Evolutionary conservation across 768 basidiomycete species (phyloP).

Genomic region (Butyriboletus loyo): DNA sequence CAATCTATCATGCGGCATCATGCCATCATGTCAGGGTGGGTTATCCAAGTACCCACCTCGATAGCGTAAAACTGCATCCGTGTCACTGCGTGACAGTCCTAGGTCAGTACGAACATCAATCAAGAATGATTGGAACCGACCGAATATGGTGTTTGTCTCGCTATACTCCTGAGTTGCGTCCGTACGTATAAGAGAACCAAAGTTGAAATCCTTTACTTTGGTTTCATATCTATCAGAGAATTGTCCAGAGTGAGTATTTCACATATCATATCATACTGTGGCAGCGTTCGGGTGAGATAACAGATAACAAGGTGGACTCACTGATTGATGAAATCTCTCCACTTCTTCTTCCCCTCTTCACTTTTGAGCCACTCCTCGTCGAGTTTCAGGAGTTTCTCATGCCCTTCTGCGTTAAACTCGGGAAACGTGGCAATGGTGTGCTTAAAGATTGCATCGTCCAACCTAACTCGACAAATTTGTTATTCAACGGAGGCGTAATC

Average conservation of each 20-base stretch:
- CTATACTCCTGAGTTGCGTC: constrained; percentile 79
- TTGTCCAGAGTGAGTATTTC: constrained; percentile 7
- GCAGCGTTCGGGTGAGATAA: not conserved
- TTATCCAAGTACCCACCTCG: constrained; percentile 53
- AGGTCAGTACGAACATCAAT: constrained; percentile 9
- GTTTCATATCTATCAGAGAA: constrained; percentile 68
- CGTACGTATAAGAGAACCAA: constrained; percentile 89
- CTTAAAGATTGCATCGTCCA: constrained; percentile 90
- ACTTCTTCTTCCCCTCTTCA: constrained; percentile 78
- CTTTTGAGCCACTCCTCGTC: constrained; percentile 96
- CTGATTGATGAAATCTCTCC: constrained; percentile 84
- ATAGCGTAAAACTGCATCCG: constrained; percentile 81
- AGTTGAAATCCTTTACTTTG: constrained; percentile 91
- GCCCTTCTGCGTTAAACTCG: constrained; percentile 54
- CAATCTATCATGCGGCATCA: constrained; percentile 53
- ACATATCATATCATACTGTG: constrained; percentile 1
- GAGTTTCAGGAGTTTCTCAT: constrained; percentile 51
- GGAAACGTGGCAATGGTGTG: constrained; percentile 79
- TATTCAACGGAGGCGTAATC: constrained; percentile 4
- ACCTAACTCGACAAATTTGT: constrained; percentile 39
- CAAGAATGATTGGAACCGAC: constrained; percentile 37
- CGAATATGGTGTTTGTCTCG: constrained; percentile 93
- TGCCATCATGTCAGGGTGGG: not conserved
- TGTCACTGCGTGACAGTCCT: constrained; percentile 13
- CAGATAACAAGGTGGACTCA: constrained; percentile 33